Evolutionary conservation across 202 grass and related monocot genomes (phyloP), one percentile per base, ranked within the genome.

Genomic region (Cymbopogon flexuosus): DNA sequence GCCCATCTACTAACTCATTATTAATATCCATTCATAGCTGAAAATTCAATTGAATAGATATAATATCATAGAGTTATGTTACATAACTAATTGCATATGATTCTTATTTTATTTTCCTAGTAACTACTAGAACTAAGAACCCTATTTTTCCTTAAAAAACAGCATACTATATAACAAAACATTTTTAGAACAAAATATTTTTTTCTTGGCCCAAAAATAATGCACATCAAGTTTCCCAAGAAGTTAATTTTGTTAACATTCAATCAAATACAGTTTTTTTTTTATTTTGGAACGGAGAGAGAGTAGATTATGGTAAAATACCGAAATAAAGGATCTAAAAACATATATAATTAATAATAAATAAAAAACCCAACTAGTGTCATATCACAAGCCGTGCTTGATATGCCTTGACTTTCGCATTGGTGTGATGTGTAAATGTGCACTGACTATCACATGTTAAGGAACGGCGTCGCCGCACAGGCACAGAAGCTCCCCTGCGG

Each of bases 331-430:
- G 19, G 37, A 3, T 23, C 24, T 21, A 10, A 19, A 22, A 22
- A 67, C 10, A 22, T 5, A 41, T 31, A 8, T 0, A 7, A 1
- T 2, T 7, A 1, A 7, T 37, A 36, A 5, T 36, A 36, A 36
- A 39, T 10, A 19, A 27, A 23, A 13, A 16, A 29, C 18, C 67
- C 22, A 70, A 46, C 68, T 47, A 18, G 22, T 70, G 68, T 70
- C 68, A 30, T 10, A 29, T 70, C 68, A 70, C 22, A 30, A 46
- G 68, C 23, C 68, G 68, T 70, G 68, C 10, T 46, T 4, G 68
- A 70, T 46, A 46, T 18, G 68, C 68, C 68, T 71, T 72, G 68
- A 71, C 68, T 49, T 30, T 18, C 42, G 24, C 68, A 49, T 49
- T 30, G 23, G 68, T 5, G 68, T 29, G 40, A 2, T 1, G 18